Conservation (phyloP, 768 basidiomycete genomes). For the Tricholoma furcatifolium region DNA sequence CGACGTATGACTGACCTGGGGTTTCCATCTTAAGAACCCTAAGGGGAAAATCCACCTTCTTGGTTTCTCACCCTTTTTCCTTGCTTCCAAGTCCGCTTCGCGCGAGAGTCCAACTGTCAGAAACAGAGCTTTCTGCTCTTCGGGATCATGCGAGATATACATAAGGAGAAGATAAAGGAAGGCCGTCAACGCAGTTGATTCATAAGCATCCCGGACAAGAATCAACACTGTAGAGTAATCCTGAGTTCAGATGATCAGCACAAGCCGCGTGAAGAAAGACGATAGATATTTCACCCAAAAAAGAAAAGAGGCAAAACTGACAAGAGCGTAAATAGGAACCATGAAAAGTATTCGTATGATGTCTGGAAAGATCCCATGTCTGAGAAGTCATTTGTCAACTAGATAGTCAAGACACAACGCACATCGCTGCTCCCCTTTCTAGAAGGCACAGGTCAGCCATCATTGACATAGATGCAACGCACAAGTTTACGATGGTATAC, state of each 20-base stretch:
- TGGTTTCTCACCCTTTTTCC: constrained; percentile 41
- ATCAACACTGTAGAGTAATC: constrained; percentile 69
- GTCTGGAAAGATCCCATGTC: constrained; percentile 37
- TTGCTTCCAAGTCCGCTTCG: constrained; percentile 46
- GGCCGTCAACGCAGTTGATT: constrained; percentile 70
- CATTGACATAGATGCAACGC: neutral
- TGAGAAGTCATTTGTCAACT: neutral
- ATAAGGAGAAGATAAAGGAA: constrained; percentile 78
- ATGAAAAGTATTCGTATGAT: constrained; percentile 76
- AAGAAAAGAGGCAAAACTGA: constrained; percentile 67
- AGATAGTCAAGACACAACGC: constrained; percentile 13
- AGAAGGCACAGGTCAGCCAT: neutral
- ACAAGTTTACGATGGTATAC: constrained; percentile 61
- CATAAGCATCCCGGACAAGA: constrained; percentile 72
- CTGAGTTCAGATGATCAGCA: constrained; percentile 26
- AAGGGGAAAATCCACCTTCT: constrained; percentile 73
- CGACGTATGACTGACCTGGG: no score
- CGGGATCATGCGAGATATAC: constrained; percentile 63
- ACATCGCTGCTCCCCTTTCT: constrained; percentile 76
- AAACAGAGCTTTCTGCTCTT: constrained; percentile 62
- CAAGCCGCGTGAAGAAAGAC: neutral
- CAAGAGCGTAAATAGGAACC: constrained; percentile 72
- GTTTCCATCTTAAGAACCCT: constrained; percentile 60
- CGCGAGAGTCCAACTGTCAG: constrained; percentile 55
- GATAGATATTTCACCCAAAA: constrained; percentile 52